A percentile compares a stretch with the other conserved stretches of the same genome.
These are phyloP conservation scores for Amborella trichopoda DNA, from an alignment of 164 flowering plant species.

Conservation along the genomic window DNA sequence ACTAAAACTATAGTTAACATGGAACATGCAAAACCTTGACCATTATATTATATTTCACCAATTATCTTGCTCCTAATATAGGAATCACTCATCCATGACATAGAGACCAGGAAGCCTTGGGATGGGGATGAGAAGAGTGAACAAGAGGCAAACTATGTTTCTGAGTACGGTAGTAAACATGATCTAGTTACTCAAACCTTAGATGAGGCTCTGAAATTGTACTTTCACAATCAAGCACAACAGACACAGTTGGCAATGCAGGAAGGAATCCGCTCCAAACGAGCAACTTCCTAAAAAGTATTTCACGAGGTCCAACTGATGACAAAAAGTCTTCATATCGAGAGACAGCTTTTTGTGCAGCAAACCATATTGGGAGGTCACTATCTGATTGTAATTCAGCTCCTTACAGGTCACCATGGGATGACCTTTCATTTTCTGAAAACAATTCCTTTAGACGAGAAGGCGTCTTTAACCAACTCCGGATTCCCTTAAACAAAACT, in stretches of 20 bases:
- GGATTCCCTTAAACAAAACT: slow-evolving; percentile 35
- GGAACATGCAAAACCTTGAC: no score
- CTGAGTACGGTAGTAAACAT: no score
- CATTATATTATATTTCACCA: no score
- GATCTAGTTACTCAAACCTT: slow-evolving; percentile 27
- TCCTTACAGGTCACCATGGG: slow-evolving; percentile 18
- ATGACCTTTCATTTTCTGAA: slow-evolving; percentile 18
- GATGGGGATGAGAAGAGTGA: no score
- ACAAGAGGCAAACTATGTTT: no score
- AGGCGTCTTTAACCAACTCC: slow-evolving; percentile 43
- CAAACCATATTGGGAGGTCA: slow-evolving; percentile 81
- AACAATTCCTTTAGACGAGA: slow-evolving; percentile 19
- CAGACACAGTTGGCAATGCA: slow-evolving; percentile 35
- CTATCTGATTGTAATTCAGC: slow-evolving; percentile 29
- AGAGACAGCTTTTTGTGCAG: slow-evolving; percentile 80
- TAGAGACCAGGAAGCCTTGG: no score
- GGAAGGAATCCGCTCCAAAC: slow-evolving; percentile 56
- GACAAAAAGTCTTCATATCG: slow-evolving; percentile 82
- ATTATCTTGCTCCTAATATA: no score
- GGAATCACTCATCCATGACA: no score
- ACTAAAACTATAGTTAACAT: no score
- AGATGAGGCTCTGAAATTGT: slow-evolving; percentile 36
- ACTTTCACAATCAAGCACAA: slow-evolving; percentile 24
- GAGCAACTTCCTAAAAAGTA: slow-evolving; percentile 68
- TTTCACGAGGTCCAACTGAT: slow-evolving; percentile 73